These are phyloP conservation scores for Skeletonema grethae DNA, from an alignment of 108 stramenopile genomes.

Conservation along the genomic window DNA sequence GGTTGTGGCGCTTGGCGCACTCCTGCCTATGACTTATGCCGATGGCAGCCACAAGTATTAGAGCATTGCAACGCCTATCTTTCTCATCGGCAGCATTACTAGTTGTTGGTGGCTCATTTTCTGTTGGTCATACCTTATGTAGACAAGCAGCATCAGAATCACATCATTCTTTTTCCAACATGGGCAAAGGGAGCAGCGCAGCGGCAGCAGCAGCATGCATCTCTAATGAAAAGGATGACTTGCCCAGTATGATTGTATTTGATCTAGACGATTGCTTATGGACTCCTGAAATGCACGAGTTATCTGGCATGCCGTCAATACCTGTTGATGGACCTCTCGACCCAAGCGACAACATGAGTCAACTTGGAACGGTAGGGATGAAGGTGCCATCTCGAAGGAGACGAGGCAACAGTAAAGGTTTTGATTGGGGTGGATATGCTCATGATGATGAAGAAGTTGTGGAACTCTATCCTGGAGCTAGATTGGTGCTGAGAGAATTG, in stretches of 20 bases:
- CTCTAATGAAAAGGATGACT: neutral
- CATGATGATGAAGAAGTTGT: conserved; percentile 36
- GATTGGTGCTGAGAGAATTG: conserved; percentile 51
- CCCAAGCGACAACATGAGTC: conserved; percentile 33
- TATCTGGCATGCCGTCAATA: conserved; percentile 55
- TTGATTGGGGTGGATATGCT: conserved; percentile 35
- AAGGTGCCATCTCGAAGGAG: conserved; percentile 19
- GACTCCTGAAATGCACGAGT: conserved; percentile 78
- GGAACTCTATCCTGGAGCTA: conserved; percentile 48
- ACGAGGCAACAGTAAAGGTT: conserved; percentile 28
- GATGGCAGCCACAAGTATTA: too few species aligned
- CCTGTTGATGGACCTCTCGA: conserved; percentile 59
- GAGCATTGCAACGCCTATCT: neutral
- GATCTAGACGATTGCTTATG: conserved; percentile 77
- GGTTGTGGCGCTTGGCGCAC: too few species aligned
- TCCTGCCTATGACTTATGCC: too few species aligned
- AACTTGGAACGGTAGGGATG: conserved; percentile 40
- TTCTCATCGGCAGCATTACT: neutral
- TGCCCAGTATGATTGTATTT: conserved; percentile 73
- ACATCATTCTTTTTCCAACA: neutral
- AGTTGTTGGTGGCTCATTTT: neutral
- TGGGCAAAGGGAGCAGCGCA: conserved; percentile 22
- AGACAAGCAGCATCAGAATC: neutral
- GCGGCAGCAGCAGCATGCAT: conserved; percentile 1
- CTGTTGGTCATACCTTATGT: too few species aligned